A percentile compares a stretch with the other conserved stretches of the same genome.
phyloP scores from a whole-genome alignment of 768 basidiomycete species.

The Rhizopogon vesiculosus region DNA sequence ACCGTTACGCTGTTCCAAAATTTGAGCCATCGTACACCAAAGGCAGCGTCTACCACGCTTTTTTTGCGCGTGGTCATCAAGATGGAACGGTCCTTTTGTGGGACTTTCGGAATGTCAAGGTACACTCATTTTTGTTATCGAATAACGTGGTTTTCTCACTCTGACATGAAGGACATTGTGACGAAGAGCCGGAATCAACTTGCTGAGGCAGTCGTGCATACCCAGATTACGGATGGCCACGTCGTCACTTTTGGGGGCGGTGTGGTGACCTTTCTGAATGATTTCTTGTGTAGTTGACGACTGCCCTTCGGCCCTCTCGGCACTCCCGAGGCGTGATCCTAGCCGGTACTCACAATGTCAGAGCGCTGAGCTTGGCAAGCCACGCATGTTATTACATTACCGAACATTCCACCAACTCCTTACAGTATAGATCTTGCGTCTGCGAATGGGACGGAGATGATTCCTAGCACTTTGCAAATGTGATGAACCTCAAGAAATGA shows the following conservation, averaged over 20 bases:
- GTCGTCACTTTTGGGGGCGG: constrained; percentile 37
- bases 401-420: not conserved
- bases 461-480: not conserved
- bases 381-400: constrained; percentile 1
- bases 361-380: not conserved
- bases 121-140: constrained; percentile 16
- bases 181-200: constrained; percentile 27
- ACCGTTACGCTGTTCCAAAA: constrained; percentile 23
- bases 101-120: constrained; percentile 48
- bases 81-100: constrained; percentile 42
- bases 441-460: not conserved
- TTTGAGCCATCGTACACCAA: constrained; percentile 26
- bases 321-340: not conserved
- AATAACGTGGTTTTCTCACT: constrained; percentile 14
- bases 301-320: not conserved
- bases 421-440: not conserved
- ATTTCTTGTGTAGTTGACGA: constrained; percentile 18
- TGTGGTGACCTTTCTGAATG: constrained; percentile 34
- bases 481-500: not conserved
- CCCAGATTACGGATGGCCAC: constrained; percentile 33
- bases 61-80: constrained; percentile 42
- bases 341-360: not conserved
- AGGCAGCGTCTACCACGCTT: constrained; percentile 35
- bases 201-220: constrained; percentile 34
- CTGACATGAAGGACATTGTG: constrained; percentile 29